Evolutionary conservation across 257 asterid species (phyloP).

Genomic region (Jacaranda copaia): DNA sequence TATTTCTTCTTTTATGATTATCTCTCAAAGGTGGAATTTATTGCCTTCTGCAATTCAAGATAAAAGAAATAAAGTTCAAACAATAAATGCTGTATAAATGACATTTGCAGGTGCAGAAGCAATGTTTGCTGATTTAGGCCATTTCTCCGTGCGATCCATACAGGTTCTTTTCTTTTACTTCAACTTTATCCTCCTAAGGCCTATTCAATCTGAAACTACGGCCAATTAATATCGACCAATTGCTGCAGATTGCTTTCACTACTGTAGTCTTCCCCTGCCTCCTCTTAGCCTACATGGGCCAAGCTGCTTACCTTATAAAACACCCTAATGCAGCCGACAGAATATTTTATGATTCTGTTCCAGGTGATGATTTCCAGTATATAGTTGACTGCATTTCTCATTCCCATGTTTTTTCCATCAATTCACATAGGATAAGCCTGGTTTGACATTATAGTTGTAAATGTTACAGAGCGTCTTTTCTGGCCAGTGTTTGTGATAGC

Average conservation of each 20-base stretch:
- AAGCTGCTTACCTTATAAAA: slow-evolving; percentile 87
- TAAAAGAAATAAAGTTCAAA: not conserved
- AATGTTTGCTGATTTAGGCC: slow-evolving; percentile 98
- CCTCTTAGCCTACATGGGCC: slow-evolving; percentile 93
- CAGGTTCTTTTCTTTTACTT: slow-evolving; percentile 59
- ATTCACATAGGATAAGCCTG: not conserved
- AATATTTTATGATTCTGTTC: slow-evolving; percentile 86
- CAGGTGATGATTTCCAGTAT: slow-evolving; percentile 55
- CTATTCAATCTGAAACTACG: not conserved
- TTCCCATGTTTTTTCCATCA: not conserved
- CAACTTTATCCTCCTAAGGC: not conserved
- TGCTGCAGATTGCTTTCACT: slow-evolving; percentile 86
- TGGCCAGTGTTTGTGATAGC: slow-evolving; percentile 93
- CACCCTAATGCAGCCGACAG: slow-evolving; percentile 66
- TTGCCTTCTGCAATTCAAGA: not conserved
- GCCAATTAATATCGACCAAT: slow-evolving; percentile 4
- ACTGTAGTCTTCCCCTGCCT: slow-evolving; percentile 91
- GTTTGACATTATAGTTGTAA: slow-evolving; percentile 37
- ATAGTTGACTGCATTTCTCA: not conserved
- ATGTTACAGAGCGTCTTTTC: slow-evolving; percentile 67
- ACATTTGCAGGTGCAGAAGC: slow-evolving; percentile 91
- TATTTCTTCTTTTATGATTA: not conserved
- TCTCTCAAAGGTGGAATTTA: not conserved
- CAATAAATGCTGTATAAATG: not conserved
- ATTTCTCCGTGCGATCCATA: slow-evolving; percentile 88